phyloP scores from a whole-genome alignment of 2,329 filamentous ascomycete genomes.

The Helicocarpus griseus region DNA sequence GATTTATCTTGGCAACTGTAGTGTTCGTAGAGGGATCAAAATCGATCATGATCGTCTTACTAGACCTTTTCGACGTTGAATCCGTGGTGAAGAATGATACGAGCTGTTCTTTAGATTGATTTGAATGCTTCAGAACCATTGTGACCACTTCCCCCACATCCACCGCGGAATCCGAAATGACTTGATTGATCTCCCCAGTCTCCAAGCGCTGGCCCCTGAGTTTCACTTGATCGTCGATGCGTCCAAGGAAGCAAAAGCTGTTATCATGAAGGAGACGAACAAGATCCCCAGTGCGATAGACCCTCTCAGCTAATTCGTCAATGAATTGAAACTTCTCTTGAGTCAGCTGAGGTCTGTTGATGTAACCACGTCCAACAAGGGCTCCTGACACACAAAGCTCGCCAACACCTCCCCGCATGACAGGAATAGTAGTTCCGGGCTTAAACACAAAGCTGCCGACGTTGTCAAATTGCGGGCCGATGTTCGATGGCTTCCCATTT shows the following conservation, averaged over 20 bases:
- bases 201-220: conserved; percentile 81
- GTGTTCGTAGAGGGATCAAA: background rate
- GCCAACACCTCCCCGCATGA: conserved; percentile 68
- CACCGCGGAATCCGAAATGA: conserved; percentile 54
- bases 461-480: conserved; percentile 77
- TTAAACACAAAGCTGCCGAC: conserved; percentile 73
- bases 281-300: conserved; percentile 84
- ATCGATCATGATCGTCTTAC: background rate
- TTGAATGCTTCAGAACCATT: conserved; percentile 60
- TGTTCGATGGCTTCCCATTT: conserved; percentile 76
- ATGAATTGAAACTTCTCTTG: conserved; percentile 64
- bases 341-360: conserved; percentile 71
- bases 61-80: background rate
- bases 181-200: conserved; percentile 81
- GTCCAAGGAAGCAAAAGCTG: conserved; percentile 77
- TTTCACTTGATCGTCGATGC: conserved; percentile 87
- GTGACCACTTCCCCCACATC: conserved; percentile 63
- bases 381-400: conserved; percentile 83
- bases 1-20: conserved; percentile 32
- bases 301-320: conserved; percentile 44
- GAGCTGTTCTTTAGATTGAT: conserved; percentile 70
- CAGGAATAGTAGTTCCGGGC: conserved; percentile 58
- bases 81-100: conserved; percentile 57
- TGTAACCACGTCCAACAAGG: conserved; percentile 80
- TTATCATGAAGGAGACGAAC: conserved; percentile 71